Evolutionary conservation across 352 stramenopile genomes (phyloP).

Genomic region (Phytopythium montanum): DNA sequence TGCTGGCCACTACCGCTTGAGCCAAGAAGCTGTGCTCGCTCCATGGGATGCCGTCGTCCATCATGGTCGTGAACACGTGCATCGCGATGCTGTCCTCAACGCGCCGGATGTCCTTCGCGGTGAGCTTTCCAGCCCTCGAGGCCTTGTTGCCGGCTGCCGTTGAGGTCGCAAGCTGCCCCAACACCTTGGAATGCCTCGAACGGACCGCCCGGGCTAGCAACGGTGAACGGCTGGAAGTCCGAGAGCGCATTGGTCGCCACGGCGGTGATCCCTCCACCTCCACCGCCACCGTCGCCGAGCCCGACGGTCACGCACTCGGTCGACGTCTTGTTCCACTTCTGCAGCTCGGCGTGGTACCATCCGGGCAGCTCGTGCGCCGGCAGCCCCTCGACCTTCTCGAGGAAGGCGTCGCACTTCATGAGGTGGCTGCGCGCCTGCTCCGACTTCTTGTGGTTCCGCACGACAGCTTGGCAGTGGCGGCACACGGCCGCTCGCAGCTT

Average conservation of each 20-base stretch:
- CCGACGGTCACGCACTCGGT: not conserved
- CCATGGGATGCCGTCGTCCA: conserved; percentile 5
- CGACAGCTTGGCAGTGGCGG: conserved; percentile 39
- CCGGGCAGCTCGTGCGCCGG: conserved; percentile 28
- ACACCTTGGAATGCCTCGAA: not conserved
- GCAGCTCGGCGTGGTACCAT: conserved; percentile 48
- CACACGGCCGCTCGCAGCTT: conserved; percentile 36
- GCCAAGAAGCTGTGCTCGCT: conserved; percentile 10
- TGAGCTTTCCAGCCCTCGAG: not conserved
- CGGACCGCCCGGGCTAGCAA: not conserved
- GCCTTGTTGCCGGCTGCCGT: not conserved
- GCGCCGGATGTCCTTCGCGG: conserved; percentile 10
- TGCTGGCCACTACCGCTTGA: conserved; percentile 8
- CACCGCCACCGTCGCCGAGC: not conserved
- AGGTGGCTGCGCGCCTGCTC: conserved; percentile 52
- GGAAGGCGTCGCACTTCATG: conserved; percentile 48
- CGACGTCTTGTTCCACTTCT: conserved; percentile 20
- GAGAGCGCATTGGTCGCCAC: not conserved
- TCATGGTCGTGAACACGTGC: conserved; percentile 28
- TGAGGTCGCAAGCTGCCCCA: not conserved
- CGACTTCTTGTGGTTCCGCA: conserved; percentile 63
- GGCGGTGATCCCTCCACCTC: not conserved
- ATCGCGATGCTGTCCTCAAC: conserved; percentile 30
- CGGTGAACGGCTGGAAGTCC: not conserved
- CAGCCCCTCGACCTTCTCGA: conserved; percentile 30